Conservation (phyloP, 2,329 filamentous ascomycete genomes). For the Pleurostoma richardsiae region DNA sequence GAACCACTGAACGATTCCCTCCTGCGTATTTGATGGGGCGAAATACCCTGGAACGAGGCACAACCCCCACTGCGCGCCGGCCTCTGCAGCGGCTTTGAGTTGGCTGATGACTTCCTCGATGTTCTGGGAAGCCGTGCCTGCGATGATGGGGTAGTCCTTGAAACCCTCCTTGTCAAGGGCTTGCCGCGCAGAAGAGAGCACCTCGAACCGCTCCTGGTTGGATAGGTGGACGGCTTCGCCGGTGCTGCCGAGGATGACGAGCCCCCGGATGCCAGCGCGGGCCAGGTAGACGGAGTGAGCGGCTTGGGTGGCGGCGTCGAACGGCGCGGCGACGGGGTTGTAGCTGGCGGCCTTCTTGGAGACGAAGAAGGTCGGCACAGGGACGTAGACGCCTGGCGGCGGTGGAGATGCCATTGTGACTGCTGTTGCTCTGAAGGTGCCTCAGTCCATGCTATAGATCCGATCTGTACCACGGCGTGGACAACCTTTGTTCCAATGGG, state of each 20-base stretch:
- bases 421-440: too few species aligned
- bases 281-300: constrained; percentile 57
- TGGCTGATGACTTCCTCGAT: constrained; percentile 52
- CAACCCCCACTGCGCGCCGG: constrained; percentile 57
- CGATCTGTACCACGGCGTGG: too few species aligned
- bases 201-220: constrained; percentile 46
- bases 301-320: constrained; percentile 51
- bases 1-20: constrained; percentile 57
- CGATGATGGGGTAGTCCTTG: constrained; percentile 54
- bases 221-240: constrained; percentile 61
- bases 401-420: constrained; percentile 20
- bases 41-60: constrained; percentile 64
- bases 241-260: constrained; percentile 59
- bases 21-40: constrained; percentile 50
- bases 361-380: constrained; percentile 61
- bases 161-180: constrained; percentile 51
- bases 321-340: constrained; percentile 38
- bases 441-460: too few species aligned
- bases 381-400: constrained; percentile 53
- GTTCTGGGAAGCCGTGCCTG: constrained; percentile 56
- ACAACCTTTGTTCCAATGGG: too few species aligned
- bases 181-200: constrained; percentile 50
- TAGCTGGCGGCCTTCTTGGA: constrained; percentile 34
- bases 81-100: constrained; percentile 40
- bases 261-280: constrained; percentile 51